Conservation (phyloP, 805 yeast species). For the Saccharomycopsis oosterbeekiorum region DNA sequence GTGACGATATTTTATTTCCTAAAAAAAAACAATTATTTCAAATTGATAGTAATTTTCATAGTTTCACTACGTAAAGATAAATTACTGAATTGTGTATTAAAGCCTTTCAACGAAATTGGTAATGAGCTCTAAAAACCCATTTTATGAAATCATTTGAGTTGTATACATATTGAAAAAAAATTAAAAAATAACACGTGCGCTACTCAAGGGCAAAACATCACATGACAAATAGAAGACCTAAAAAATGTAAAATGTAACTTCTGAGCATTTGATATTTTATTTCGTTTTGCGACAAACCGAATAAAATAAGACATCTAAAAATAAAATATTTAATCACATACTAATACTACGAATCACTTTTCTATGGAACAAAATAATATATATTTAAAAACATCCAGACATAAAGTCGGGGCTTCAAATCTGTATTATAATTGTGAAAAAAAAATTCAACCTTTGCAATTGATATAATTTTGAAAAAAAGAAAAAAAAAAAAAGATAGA, state of each 20-base stretch:
- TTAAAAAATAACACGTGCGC: background rate
- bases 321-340: no score
- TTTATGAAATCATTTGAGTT: no score
- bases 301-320: no score
- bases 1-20: background rate
- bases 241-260: background rate
- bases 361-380: no score
- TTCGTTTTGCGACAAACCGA: no score
- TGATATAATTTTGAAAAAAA: background rate
- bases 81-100: no score
- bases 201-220: background rate
- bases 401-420: background rate
- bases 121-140: no score
- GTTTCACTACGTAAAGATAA: no score
- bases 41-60: background rate
- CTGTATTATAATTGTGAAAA: background rate
- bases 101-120: no score
- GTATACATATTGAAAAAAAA: no score
- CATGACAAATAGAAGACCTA: background rate
- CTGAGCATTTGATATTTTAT: background rate
- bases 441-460: no score
- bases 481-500: background rate
- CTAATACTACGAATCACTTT: no score
- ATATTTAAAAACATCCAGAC: background rate
- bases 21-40: background rate